Base-by-base conservation (phyloP, 2,329 filamentous ascomycete species). In the Pestalotiopsis sp. region DNA sequence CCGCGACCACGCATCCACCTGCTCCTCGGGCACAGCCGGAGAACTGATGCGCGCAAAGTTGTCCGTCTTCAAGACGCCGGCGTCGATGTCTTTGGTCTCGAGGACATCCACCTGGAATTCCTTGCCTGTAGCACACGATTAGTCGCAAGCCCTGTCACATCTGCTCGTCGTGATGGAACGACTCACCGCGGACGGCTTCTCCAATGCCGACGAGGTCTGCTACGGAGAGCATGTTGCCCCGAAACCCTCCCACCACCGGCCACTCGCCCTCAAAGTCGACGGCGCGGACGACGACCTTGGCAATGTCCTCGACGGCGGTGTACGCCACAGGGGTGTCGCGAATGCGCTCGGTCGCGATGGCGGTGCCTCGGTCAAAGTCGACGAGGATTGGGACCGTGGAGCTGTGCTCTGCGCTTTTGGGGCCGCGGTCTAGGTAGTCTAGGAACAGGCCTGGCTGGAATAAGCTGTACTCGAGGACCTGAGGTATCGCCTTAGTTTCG, bases 361-460 rank as follows among this genome's bases (percentile, higher is more conserved):
- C 36, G 12, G 23, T 38, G 31, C 38, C 38, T 11, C 25, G 36
- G 6, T 56, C 23, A 23, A 65, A 65, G 23, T 84, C 78, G 65
- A 81, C 73, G 2, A 70, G 71, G 1, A 76, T 77, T 11, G 79
- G 71, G 14, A 81, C 66, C 4, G 75, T 74, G 3, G 67, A 66
- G n/a, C 86, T 73, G 14, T 82, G 74, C 20, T 81, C 81, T 5
- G 79, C 70, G 0, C 81, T 80, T 14, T 81, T 74, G 67, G 83
- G 72, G 0, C 85, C 84, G 66, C 79, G 77, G 17, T 81, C 82
- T 13, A 87, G 78, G 77, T 87, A 87, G 72, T 87, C 79, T 45
- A 84, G 71, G 74, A 86, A 85, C 20, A 83, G 70, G 4, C 83
- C 84, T 1, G 84, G 82, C 67, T 86, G 84, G 76, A 87, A 87